Evolutionary conservation across 352 stramenopile genomes (phyloP).

Genomic region (Thalassiosira tumida): DNA sequence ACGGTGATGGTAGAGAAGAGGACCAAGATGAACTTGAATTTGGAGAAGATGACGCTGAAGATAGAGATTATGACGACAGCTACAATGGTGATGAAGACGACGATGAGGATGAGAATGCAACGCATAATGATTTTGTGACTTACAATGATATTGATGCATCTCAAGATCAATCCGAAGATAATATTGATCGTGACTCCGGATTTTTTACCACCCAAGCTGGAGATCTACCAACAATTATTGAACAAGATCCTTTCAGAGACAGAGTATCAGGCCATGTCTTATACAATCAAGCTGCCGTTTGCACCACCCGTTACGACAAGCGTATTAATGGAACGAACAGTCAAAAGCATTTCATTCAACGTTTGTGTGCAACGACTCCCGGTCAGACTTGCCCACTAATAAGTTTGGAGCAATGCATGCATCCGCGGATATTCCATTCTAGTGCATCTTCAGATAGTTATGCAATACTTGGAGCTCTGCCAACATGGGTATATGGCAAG

Average conservation of each 20-base stretch:
- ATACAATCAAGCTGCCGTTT: conserved; percentile 25
- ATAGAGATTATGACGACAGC: not conserved
- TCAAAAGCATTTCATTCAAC: conserved; percentile 8
- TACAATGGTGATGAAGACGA: not conserved
- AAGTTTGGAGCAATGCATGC: not conserved
- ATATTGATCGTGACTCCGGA: not conserved
- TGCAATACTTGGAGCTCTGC: not conserved
- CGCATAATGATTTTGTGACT: not conserved
- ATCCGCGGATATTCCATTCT: conserved; percentile 1
- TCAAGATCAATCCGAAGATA: conserved; percentile 14
- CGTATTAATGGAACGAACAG: conserved; percentile 10
- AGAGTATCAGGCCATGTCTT: conserved; percentile 29
- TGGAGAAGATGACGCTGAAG: not conserved
- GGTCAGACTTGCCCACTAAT: conserved; percentile 6
- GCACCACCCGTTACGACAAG: not conserved
- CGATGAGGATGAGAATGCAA: not conserved
- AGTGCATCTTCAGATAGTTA: not conserved
- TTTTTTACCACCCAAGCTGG: conserved; percentile 53
- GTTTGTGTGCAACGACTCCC: not conserved
- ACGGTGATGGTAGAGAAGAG: too few relatives aligned
- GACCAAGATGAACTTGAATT: conserved; percentile 3
- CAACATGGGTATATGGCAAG: not conserved
- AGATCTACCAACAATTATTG: conserved; percentile 9
- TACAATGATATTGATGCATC: not conserved
- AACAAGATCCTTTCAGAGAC: conserved; percentile 8